Percentiles rank a stretch among this genome's conserved stretches.
Conservation (phyloP, 306 rosid genomes). For the Pueraria montana region DNA sequence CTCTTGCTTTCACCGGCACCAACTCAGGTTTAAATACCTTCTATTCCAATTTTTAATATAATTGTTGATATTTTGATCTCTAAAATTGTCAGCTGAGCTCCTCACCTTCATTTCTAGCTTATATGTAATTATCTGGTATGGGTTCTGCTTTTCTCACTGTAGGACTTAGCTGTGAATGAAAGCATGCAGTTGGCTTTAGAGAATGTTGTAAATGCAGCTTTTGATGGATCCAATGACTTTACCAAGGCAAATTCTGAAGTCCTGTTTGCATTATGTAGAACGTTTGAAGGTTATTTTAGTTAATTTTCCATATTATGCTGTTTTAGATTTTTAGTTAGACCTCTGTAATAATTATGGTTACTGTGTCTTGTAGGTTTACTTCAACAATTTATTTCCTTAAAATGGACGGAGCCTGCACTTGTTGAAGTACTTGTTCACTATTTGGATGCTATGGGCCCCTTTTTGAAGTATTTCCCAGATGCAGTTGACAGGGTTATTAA, state of each 20-base stretch:
- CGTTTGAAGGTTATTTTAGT: slow-evolving; percentile 78
- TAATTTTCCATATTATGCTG: slow-evolving; percentile 37
- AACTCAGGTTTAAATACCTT: slow-evolving; percentile 70
- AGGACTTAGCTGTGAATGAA: slow-evolving; percentile 90
- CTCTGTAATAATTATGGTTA: slow-evolving; percentile 37
- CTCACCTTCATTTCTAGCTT: slow-evolving; percentile 40
- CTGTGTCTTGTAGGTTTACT: slow-evolving; percentile 75
- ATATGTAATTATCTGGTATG: slow-evolving; percentile 32
- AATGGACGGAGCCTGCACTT: slow-evolving; percentile 89
- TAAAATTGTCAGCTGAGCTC: slow-evolving; percentile 36
- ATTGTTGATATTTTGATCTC: slow-evolving; percentile 46
- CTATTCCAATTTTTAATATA: slow-evolving; percentile 14
- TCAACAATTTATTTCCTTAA: slow-evolving; percentile 84
- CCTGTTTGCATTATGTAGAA: slow-evolving; percentile 73
- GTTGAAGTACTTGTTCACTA: slow-evolving; percentile 93
- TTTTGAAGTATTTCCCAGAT: slow-evolving; percentile 86
- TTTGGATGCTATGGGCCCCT: slow-evolving; percentile 91
- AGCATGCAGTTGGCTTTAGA: slow-evolving; percentile 92
- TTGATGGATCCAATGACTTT: slow-evolving; percentile 78
- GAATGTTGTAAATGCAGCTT: slow-evolving; percentile 76
- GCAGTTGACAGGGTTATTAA: slow-evolving; percentile 92
- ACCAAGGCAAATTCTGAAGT: slow-evolving; percentile 67
- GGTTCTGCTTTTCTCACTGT: slow-evolving; percentile 46
- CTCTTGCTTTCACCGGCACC: slow-evolving; percentile 68
- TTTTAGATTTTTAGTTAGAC: slow-evolving; percentile 31